Evolutionary conservation across 768 basidiomycete species (phyloP).

Genomic region (Auriscalpium orientale): DNA sequence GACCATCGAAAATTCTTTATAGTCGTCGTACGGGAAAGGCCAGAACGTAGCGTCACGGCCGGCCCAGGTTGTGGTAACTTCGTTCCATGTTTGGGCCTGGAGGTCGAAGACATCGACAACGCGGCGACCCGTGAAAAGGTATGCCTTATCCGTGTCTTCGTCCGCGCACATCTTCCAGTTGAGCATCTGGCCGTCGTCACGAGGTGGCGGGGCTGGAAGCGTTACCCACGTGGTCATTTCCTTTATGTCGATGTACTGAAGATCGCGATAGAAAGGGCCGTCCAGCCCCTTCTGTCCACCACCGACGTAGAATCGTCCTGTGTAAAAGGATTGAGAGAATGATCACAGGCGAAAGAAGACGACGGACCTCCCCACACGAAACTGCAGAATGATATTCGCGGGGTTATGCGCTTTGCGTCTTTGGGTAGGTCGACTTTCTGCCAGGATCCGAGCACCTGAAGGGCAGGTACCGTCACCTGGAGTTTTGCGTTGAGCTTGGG

Average conservation of each 20-base stretch:
- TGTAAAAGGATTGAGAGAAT: background rate
- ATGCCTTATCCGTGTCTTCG: slow-evolving; percentile 16
- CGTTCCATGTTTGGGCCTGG: background rate
- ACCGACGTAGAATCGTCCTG: background rate
- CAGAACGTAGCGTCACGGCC: slow-evolving; percentile 5
- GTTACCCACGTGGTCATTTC: background rate
- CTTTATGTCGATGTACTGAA: background rate
- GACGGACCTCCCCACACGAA: too few relatives aligned
- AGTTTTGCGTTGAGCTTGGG: too few relatives aligned
- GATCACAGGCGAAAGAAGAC: too few relatives aligned
- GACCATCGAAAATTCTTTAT: background rate
- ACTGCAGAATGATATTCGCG: too few relatives aligned
- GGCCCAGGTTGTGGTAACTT: slow-evolving; percentile 12
- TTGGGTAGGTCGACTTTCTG: too few relatives aligned
- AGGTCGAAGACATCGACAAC: slow-evolving; percentile 26
- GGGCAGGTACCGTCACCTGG: too few relatives aligned
- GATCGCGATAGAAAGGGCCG: background rate
- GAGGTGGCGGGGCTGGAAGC: background rate
- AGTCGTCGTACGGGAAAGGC: background rate
- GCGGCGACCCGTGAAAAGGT: slow-evolving; percentile 26
- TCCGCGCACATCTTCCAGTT: background rate
- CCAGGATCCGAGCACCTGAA: too few relatives aligned
- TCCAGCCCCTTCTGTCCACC: background rate
- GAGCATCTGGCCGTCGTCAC: background rate
- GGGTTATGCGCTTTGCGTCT: too few relatives aligned